Base-by-base conservation (phyloP, 2,329 filamentous ascomycete species). In the Venturia pyrina region DNA sequence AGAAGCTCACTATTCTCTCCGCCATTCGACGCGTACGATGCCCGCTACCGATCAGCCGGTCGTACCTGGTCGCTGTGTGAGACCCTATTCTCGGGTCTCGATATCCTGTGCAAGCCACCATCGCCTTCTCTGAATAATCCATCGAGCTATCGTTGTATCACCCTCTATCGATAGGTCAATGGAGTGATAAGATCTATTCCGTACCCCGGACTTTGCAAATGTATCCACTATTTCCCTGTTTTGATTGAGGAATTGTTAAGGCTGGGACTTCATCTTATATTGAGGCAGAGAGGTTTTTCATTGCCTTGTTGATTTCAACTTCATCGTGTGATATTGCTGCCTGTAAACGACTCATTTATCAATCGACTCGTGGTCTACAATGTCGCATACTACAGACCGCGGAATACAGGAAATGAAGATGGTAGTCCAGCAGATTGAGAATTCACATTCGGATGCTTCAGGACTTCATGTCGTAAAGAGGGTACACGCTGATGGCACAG, bases 401-500 rank as follows among this genome's bases (percentile, higher is more conserved):
- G 34, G 41, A 6, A 61, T 34, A 1, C 34, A 61, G 11, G 40
- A 10, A 10, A 40, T 32, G 19, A 40, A 61, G n/a, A 41, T 61
- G 34, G 32, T 32, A 11, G 50, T 56, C 50, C 21, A 61, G n/a
- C 57, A 64, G 21, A 28, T 64, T 10, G 63, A 64, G 8, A 37
- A 64, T 24, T n/a, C 5, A 21, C 32, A n/a, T n/a, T 13, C 46
- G 5, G 28, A 32, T 17, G 28, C 10, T 46, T 2, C 32, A 44
- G 69, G 70, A 28, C 66, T 71, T 24, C 67, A 71, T 57, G 70
- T 70, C 19, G 70, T 73, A 24, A 70, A 72, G 65, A 71, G 68
- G 48, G 68, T 73, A 10, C 73, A 79, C 66, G 73, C 76, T 13
- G 79, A 80, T 68, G 78, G 78, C 32, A 75, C 75, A 15, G 70